Conservation (phyloP, 148 eudicot species). For the Simmondsia chinensis region DNA sequence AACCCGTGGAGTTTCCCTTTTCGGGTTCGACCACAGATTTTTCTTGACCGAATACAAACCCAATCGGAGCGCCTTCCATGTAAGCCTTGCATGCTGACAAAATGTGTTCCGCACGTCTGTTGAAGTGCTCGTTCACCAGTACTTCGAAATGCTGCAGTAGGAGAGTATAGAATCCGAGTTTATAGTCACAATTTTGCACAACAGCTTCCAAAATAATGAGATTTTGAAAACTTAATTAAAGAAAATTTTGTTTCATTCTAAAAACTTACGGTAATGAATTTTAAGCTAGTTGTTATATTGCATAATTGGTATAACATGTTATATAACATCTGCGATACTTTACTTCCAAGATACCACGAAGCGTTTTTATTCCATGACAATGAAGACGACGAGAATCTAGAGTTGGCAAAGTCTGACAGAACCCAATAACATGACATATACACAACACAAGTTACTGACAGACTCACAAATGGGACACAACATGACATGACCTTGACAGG, state of each 20-base stretch:
- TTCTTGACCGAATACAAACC: conserved; percentile 21
- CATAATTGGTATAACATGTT: too few relatives aligned
- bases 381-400: too few relatives aligned
- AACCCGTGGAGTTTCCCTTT: conserved; percentile 65
- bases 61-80: conserved; percentile 70
- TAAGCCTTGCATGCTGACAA: conserved; percentile 72
- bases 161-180: background rate
- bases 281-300: too few relatives aligned
- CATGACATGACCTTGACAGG: too few relatives aligned
- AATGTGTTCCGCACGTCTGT: conserved; percentile 33
- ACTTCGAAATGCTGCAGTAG: conserved; percentile 69
- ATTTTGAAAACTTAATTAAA: background rate
- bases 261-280: too few relatives aligned
- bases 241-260: background rate
- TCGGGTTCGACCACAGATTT: conserved; percentile 13
- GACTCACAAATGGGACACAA: too few relatives aligned
- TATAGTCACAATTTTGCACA: background rate
- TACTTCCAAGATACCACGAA: too few relatives aligned
- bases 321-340: too few relatives aligned
- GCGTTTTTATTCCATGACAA: too few relatives aligned
- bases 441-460: too few relatives aligned
- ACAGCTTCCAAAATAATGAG: background rate
- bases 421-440: too few relatives aligned
- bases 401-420: too few relatives aligned
- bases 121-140: conserved; percentile 68